Conservation (phyloP, 257 asterid genomes). For the Nicotiana tabacum region DNA sequence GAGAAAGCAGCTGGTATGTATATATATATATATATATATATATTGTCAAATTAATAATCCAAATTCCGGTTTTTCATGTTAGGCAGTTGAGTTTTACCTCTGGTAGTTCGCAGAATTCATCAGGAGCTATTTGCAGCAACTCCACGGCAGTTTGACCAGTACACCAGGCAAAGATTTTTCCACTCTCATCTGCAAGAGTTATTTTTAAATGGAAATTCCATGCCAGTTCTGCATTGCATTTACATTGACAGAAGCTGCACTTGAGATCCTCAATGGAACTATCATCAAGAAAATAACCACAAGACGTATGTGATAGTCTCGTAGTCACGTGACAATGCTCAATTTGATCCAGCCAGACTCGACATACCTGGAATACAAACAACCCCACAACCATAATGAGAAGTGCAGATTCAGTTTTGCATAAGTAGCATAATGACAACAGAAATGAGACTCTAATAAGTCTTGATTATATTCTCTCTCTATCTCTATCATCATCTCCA, state of each 20-base stretch:
- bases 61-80: neutral
- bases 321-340: conserved; percentile 67
- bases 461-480: neutral
- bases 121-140: conserved; percentile 81
- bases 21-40: too few species aligned
- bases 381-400: neutral
- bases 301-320: conserved; percentile 55
- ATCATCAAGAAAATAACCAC: conserved; percentile 56
- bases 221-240: conserved; percentile 46
- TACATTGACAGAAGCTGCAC: conserved; percentile 61
- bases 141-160: conserved; percentile 86
- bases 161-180: conserved; percentile 74
- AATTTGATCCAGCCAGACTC: conserved; percentile 74
- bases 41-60: neutral
- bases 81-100: conserved; percentile 47
- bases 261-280: conserved; percentile 32
- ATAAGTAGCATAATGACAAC: neutral
- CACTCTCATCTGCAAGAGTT: conserved; percentile 62
- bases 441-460: neutral
- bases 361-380: conserved; percentile 53
- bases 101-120: conserved; percentile 60
- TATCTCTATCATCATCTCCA: neutral
- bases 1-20: neutral
- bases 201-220: conserved; percentile 57
- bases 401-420: neutral